Percentiles rank a stretch among this genome's conserved stretches.
Conservation (phyloP, 164 flowering plant genomes). For the Sextonia rubra region DNA sequence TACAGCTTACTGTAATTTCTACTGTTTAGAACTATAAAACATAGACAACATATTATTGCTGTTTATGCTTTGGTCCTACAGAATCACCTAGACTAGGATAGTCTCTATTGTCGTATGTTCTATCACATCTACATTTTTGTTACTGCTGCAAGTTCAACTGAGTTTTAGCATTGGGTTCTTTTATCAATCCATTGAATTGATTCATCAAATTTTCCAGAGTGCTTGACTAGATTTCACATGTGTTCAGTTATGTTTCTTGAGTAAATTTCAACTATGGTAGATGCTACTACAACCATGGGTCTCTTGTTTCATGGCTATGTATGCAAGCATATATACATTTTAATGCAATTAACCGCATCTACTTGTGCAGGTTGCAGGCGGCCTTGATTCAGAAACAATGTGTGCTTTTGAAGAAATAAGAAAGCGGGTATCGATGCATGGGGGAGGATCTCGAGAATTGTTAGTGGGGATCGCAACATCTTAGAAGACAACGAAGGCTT, state of each 20-base stretch:
- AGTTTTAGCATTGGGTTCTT: background rate
- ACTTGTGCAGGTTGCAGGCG: slow-evolving; percentile 61
- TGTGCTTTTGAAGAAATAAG: slow-evolving; percentile 62
- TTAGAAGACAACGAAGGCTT: slow-evolving; percentile 2
- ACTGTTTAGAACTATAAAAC: background rate
- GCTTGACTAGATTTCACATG: background rate
- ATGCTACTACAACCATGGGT: background rate
- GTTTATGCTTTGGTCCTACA: too few species aligned
- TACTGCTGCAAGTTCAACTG: background rate
- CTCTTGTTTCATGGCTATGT: background rate
- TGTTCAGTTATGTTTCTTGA: background rate
- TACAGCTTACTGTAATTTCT: background rate
- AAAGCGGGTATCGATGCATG: slow-evolving; percentile 39
- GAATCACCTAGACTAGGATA: too few species aligned
- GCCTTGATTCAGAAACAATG: slow-evolving; percentile 66
- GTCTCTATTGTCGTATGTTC: too few species aligned
- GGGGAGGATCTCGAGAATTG: slow-evolving; percentile 34
- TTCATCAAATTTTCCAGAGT: background rate
- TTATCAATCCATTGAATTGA: background rate
- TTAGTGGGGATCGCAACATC: slow-evolving; percentile 35
- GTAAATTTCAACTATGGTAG: background rate
- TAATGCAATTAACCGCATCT: background rate
- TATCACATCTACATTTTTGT: too few species aligned
- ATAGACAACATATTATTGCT: background rate
- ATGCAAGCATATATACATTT: background rate